Evolutionary conservation across 495 filamentous ascomycete species (phyloP), one percentile per base, ranked within the genome.

Genomic region (Tuber melanosporum): DNA sequence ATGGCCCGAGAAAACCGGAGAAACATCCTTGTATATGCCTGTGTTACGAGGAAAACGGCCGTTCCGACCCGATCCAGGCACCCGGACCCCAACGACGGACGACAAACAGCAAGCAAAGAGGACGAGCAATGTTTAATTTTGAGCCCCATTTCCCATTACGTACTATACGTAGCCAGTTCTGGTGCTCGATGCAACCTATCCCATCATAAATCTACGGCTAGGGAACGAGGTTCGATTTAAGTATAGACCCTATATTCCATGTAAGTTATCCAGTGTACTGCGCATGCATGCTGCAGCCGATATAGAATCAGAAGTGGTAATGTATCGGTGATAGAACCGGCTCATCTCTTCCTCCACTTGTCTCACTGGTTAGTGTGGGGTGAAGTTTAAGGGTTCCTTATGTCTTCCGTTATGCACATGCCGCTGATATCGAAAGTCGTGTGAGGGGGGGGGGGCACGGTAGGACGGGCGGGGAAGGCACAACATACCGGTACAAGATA

Each of bases 51-150:
- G 15, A 39, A 74, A 66, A 66, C 26, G 26, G 70, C 75, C 62
- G 42, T 44, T 71, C 43, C 19, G 69, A 74, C 44, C 71, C 66
- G 69, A 77, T 74, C 71, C 72, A 79, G 36, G 42, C 71, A 77
- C 75, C 77, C 73, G 74, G 74, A 73, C 75, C 46, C 70, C 26
- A 36, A 66, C 20, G n/a, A 39, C 26, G 39, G 43, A 46, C n/a
- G 57, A 26, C 26, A 26, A 32, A 44, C 26, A 71, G 70, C 44
- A 47, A n/a, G 47, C 47, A 42, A 62, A 17, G 19, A 66, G 71
- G 26, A 43, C 70, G 72, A n/a, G 76, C 72, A 79, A 78, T 36
- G 71, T 76, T 76, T 76, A 75, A 76, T 71, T 76, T 74, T 76
- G 57, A 79, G 77, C 77, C 77, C 74, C 77, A 71, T 73, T 74